These are phyloP conservation scores for Pseudocercospora vitis DNA, from an alignment of 2,329 filamentous ascomycete genomes.

Conservation along the genomic window DNA sequence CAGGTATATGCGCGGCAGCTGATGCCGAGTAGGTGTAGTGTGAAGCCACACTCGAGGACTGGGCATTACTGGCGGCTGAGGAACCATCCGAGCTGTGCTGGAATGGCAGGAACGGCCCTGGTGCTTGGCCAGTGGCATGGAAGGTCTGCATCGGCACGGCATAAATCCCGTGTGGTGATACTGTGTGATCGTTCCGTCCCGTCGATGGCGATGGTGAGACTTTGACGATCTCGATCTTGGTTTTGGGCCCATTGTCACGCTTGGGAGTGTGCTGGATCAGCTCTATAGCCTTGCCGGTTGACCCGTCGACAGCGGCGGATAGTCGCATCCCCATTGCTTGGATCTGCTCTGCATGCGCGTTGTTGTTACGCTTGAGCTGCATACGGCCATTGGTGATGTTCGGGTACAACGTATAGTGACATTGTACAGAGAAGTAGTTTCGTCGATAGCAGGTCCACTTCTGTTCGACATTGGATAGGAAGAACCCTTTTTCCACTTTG, in stretches of 20 bases:
- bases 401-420: constrained; percentile 71
- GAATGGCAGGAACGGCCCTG: constrained; percentile 46
- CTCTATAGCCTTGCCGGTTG: constrained; percentile 73
- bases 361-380: constrained; percentile 54
- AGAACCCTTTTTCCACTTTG: constrained; percentile 87
- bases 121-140: constrained; percentile 38
- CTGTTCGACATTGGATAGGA: constrained; percentile 63
- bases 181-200: constrained; percentile 39
- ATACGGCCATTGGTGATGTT: constrained; percentile 57
- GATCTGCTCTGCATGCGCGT: constrained; percentile 55
- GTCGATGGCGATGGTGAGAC: constrained; percentile 65
- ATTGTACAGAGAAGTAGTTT: constrained; percentile 86
- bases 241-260: constrained; percentile 81
- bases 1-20: constrained; percentile 27
- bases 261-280: constrained; percentile 90
- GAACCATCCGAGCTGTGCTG: constrained; percentile 36
- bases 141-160: constrained; percentile 40
- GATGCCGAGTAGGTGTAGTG: constrained; percentile 24
- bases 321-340: constrained; percentile 79
- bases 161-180: constrained; percentile 40
- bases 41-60: constrained; percentile 19
- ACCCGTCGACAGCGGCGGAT: constrained; percentile 76
- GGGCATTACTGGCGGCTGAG: constrained; percentile 14
- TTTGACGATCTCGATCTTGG: constrained; percentile 68
- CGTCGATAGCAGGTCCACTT: constrained; percentile 92